These are phyloP conservation scores for Phytophthora crassamura DNA, from an alignment of 352 stramenopile species.

Conservation along the genomic window DNA sequence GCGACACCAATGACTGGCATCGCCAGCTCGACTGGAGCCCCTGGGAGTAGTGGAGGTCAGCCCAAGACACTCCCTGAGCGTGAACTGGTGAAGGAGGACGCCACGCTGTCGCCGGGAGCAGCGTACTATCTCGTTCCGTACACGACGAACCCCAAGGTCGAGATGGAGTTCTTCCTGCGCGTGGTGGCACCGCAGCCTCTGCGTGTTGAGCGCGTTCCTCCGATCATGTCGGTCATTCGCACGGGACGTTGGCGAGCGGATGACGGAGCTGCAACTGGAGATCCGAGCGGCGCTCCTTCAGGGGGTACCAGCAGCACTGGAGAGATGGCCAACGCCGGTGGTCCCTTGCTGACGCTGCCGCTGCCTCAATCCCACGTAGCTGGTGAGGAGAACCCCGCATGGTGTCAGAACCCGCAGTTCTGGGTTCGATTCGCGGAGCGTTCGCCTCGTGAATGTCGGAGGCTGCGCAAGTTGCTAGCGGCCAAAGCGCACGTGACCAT, in stretches of 20 bases:
- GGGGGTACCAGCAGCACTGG: constrained; percentile 40
- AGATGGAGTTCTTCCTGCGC: constrained; percentile 92
- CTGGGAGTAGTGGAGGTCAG: constrained; percentile 2
- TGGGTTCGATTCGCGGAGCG: constrained; percentile 60
- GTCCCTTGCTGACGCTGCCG: constrained; percentile 54
- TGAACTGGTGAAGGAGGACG: constrained; percentile 78
- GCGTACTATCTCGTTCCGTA: constrained; percentile 88
- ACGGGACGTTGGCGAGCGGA: constrained; percentile 75
- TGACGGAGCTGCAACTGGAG: constrained; percentile 32
- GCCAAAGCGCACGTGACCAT: constrained; percentile 61
- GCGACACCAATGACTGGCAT: constrained; percentile 23
- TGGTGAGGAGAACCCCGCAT: constrained; percentile 65
- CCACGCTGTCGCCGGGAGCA: constrained; percentile 73
- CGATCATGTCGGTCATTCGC: constrained; percentile 66
- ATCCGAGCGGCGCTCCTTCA: constrained; percentile 44
- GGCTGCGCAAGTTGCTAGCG: constrained; percentile 33
- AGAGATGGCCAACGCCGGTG: constrained; percentile 74
- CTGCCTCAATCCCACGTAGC: constrained; percentile 45
- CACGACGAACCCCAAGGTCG: constrained; percentile 79
- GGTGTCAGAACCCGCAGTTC: constrained; percentile 93
- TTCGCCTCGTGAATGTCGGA: constrained; percentile 25
- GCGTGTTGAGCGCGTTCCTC: constrained; percentile 71
- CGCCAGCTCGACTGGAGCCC: not conserved
- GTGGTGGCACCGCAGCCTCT: constrained; percentile 83
- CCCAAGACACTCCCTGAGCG: constrained; percentile 69